These are phyloP conservation scores for Stevia rebaudiana DNA, from an alignment of 140 eudicot genomes.

Conservation along the genomic window DNA sequence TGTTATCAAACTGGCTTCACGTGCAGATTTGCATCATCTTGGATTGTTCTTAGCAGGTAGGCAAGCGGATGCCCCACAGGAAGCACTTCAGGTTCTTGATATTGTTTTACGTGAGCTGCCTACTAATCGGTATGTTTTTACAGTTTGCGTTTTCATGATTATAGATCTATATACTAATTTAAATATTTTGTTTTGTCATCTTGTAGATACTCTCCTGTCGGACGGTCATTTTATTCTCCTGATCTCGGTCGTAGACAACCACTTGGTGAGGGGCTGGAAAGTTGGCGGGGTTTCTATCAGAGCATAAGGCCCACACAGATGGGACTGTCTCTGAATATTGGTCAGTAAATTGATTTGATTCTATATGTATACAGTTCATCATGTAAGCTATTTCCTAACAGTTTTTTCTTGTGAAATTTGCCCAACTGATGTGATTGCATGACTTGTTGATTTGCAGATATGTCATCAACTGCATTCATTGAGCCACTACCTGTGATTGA, in stretches of 20 bases:
- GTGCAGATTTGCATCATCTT: conserved; percentile 81
- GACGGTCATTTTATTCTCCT: conserved; percentile 84
- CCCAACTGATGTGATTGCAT: background rate
- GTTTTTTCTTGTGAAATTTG: background rate
- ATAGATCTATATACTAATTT: no score
- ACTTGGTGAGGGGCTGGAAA: conserved; percentile 84
- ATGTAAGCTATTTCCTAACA: background rate
- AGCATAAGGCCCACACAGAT: conserved; percentile 95
- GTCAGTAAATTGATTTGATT: conserved; percentile 28
- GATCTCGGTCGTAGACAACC: conserved; percentile 76
- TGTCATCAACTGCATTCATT: conserved; percentile 97
- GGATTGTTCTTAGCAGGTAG: conserved; percentile 83
- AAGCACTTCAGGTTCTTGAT: conserved; percentile 92
- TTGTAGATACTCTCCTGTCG: conserved; percentile 70
- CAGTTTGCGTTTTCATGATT: background rate
- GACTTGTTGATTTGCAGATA: conserved; percentile 44
- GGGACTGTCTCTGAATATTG: conserved; percentile 93
- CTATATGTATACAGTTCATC: background rate
- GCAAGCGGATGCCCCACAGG: conserved; percentile 97
- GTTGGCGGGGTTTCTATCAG: conserved; percentile 98
- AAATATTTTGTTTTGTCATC: background rate
- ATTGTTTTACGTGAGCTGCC: conserved; percentile 89
- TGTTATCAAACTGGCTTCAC: conserved; percentile 85
- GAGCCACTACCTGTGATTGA: conserved; percentile 93
- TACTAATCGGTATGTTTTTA: conserved; percentile 43